Base-by-base conservation (phyloP, 805 yeast genomes). In the Candida awuae region DNA sequence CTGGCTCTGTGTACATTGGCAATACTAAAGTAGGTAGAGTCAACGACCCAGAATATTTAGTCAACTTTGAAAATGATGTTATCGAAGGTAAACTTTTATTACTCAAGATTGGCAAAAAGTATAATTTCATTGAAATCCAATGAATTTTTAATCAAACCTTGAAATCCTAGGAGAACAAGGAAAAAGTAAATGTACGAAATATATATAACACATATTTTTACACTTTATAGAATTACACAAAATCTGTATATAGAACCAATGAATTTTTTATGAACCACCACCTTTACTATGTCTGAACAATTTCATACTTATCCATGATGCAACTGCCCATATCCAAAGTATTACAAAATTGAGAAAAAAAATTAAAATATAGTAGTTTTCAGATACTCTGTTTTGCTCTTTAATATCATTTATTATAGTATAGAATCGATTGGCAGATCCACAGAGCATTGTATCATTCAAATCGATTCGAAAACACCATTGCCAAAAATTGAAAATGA, bases 261-360 rank as follows among this genome's bases (percentile, higher is more conserved):
- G n/a, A n/a, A n/a, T n/a, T n/a, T n/a, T 20, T 38, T 39, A 41
- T 32, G 46, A 56, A 8, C 66, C 67, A 18, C 74, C 70, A 7
- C 86, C 86, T 48, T 77, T 80, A 17, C 92, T 80, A 53, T 84
- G 92, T 40, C 86, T 66, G 59, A 84, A 84, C 41, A 84, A 62
- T 57, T 84, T 84, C 71, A 84, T 67, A 27, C 92, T 88, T 32
- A 77, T 66, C 94, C 94, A 84, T 9, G 87, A 75, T 4, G 71
- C 61, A 8, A 77, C 60, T 30, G 87, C 75, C 94, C 94, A 84
- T 5, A 76, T 56, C 83, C 84, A 77, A 3, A 62, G 35, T 4
- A 62, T 50, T 17, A 56, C 61, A 38, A 56, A 60, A 28, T 53
- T 59, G 17, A 62, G 44, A 18, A 58, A 53, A 31, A 62, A 51